Conservation (phyloP, 2,329 filamentous ascomycete genomes). For the Pezicula rhizophila region DNA sequence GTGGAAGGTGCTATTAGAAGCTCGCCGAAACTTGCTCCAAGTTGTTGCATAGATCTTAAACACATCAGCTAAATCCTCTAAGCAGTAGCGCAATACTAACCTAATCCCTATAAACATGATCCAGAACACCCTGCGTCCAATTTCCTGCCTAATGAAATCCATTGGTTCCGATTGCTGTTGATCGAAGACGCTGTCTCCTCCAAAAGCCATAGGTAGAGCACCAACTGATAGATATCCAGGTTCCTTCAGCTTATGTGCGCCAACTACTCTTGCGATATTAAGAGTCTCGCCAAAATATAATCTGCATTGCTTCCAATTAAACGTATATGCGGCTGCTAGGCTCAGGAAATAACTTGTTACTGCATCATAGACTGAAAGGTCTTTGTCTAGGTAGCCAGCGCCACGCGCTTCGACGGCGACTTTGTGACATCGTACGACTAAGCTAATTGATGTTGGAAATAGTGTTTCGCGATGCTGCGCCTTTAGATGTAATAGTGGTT, state of each 20-base stretch:
- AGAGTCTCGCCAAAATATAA: constrained; percentile 70
- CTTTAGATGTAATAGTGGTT: constrained; percentile 64
- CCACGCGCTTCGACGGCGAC: constrained; percentile 65
- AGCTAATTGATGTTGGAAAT: constrained; percentile 62
- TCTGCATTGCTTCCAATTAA: constrained; percentile 60
- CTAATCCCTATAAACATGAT: constrained; percentile 69
- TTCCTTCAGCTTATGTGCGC: constrained; percentile 50
- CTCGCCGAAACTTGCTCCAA: constrained; percentile 66
- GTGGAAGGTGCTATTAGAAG: constrained; percentile 73
- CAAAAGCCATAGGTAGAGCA: constrained; percentile 15
- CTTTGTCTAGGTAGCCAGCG: constrained; percentile 46
- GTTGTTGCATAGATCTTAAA: constrained; percentile 65
- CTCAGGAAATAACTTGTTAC: constrained; percentile 73
- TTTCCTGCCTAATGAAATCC: constrained; percentile 66
- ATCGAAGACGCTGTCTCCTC: constrained; percentile 10
- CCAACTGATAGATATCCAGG: constrained; percentile 26
- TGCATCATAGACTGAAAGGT: constrained; percentile 54
- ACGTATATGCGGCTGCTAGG: constrained; percentile 59
- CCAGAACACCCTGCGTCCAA: constrained; percentile 79
- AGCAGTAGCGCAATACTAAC: constrained; percentile 32
- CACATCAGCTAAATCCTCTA: constrained; percentile 11
- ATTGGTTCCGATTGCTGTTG: constrained; percentile 25
- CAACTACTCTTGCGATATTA: constrained; percentile 61
- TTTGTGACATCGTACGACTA: constrained; percentile 66
- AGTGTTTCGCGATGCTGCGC: constrained; percentile 56